These are phyloP conservation scores for Ilyonectria mors-panacis DNA, from an alignment of 2,329 filamentous ascomycete species.

Conservation along the genomic window DNA sequence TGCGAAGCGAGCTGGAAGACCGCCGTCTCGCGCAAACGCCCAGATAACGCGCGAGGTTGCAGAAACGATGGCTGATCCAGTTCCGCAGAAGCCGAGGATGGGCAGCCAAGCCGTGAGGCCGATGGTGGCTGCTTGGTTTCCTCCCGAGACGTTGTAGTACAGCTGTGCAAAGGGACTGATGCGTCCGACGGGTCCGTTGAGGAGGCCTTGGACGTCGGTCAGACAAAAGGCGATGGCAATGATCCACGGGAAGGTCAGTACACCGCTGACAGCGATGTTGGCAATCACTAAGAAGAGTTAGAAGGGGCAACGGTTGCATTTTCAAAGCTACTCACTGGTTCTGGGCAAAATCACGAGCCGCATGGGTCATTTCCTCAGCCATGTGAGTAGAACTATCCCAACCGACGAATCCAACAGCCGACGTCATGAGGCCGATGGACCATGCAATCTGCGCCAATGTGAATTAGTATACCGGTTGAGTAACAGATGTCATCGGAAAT, in stretches of 20 bases:
- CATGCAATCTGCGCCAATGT: conserved; percentile 7
- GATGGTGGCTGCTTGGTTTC: conserved; percentile 18
- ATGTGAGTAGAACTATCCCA: conserved; percentile 27
- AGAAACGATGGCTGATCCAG: conserved; percentile 18
- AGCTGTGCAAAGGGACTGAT: conserved; percentile 27
- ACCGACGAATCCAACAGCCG: conserved; percentile 11
- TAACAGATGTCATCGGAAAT: not conserved
- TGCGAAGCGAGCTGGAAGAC: conserved; percentile 7
- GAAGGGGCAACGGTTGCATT: too few species aligned
- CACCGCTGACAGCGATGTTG: conserved; percentile 10
- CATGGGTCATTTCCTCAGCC: conserved; percentile 26
- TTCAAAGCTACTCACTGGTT: conserved; percentile 1
- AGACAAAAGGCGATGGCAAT: conserved; percentile 25
- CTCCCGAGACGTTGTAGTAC: conserved; percentile 27
- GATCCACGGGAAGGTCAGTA: conserved; percentile 23
- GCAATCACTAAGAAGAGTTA: conserved; percentile 7
- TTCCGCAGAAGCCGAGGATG: conserved; percentile 21
- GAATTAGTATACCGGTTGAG: not conserved
- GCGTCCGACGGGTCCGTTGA: conserved; percentile 10
- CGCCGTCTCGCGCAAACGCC: conserved; percentile 27
- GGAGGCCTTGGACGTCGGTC: conserved; percentile 14
- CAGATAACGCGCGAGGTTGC: conserved; percentile 22
- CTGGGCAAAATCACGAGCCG: conserved; percentile 20
- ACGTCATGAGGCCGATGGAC: conserved; percentile 24
- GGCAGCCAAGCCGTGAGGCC: conserved; percentile 16